Percentiles rank a stretch among this genome's conserved stretches.
These are phyloP conservation scores for Aspergillus unguis DNA, from an alignment of 2,329 filamentous ascomycete genomes.

Conservation along the genomic window DNA sequence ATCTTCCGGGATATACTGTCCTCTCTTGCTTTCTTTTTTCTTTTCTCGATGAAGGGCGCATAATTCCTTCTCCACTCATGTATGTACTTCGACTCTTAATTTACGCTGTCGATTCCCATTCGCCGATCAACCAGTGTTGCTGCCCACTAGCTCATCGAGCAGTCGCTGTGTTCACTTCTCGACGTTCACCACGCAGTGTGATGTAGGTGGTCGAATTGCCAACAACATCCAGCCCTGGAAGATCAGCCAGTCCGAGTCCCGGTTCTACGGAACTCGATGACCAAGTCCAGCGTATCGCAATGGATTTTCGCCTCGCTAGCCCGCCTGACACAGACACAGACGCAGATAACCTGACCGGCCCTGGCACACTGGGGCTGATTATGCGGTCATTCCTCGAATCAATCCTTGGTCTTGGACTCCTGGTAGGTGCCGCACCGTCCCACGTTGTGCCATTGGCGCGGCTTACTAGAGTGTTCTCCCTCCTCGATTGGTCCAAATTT, in stretches of 20 bases:
- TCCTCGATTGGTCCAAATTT: conserved; percentile 12
- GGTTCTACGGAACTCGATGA: conserved; percentile 13
- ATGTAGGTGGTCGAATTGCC: conserved; percentile 16
- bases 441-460: conserved; percentile 17
- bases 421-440: conserved; percentile 12
- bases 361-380: conserved; percentile 12
- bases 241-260: conserved; percentile 8
- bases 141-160: background rate
- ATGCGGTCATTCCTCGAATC: conserved; percentile 12
- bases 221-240: conserved; percentile 15
- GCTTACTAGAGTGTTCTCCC: conserved; percentile 3
- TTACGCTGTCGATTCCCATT: conserved; percentile 1
- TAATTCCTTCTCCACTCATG: background rate
- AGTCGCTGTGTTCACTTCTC: conserved; percentile 5
- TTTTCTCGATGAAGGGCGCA: conserved; percentile 8
- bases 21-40: background rate
- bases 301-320: background rate
- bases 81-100: background rate
- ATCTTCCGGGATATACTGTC: conserved; percentile 22
- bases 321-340: background rate
- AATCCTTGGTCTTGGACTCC: background rate
- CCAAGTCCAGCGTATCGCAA: background rate
- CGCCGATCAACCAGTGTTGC: background rate
- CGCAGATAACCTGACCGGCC: conserved; percentile 7
- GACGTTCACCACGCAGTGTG: conserved; percentile 5